Base-by-base conservation (phyloP, 202 grass and related monocot genomes). In the Cymbopogon flexuosus region DNA sequence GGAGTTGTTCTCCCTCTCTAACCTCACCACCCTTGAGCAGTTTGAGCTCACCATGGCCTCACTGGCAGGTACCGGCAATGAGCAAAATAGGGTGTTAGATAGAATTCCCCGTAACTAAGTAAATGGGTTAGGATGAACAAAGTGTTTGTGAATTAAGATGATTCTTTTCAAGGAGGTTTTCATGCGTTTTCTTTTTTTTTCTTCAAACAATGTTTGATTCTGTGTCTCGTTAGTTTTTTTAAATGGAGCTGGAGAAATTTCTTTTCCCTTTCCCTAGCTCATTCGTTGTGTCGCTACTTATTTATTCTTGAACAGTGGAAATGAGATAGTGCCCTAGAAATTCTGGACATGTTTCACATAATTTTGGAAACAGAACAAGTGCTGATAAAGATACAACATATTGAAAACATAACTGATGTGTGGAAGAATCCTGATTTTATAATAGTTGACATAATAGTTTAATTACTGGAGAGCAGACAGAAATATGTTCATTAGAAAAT, bases 1-100 rank as follows among this genome's bases (percentile, higher is more conserved):
- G 68, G 87, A 94, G 31, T 23, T 97, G n/a, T 80, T 92, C 73
- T 85, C 84, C 19, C 77, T 91, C 8, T 87, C 89, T 33, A 83
- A 73, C 40, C 74, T 91, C 73, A 86, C 79, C 21, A 75, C 24
- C 52, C 66, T 91, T 8, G 78, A 88, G 62, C 89, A 87, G 72
- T 94, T 90, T 15, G 87, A 91, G 51, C 66, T 88, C 6, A 89
- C 88, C 40, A 73, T 94, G 87, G 81, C 83, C 14, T 72, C 80
- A 1, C 74, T 86, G 13, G 66, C 72, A 1, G 52, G 72, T 62
- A 69, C 75, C 10, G 43, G 2, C 74, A 72, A 45, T 15, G 79
- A 79, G 14, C 68, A 49, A 13, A 56, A 27, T 3, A 42, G 12
- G 31, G 63, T 23, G 30, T 65, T 75, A 47, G 36, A 74, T 52